Evolutionary conservation across 768 basidiomycete genomes (phyloP).

Genomic region (Mycena maculata): DNA sequence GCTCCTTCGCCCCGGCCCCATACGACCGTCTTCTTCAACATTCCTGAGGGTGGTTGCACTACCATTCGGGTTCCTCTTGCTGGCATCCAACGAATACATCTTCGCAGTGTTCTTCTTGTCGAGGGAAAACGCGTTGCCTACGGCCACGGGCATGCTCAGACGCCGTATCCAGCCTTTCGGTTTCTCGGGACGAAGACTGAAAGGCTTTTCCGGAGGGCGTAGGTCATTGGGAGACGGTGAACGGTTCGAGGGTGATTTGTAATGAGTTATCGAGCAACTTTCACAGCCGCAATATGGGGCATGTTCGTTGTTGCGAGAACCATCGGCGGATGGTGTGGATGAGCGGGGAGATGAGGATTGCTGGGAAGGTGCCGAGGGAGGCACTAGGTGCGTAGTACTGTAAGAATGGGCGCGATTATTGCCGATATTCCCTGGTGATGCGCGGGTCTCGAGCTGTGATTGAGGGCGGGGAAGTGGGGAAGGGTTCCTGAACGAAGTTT

Average conservation of each 20-base stretch:
- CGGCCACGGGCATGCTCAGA: slow-evolving; percentile 80
- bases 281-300: slow-evolving; percentile 77
- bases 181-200: slow-evolving; percentile 62
- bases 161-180: slow-evolving; percentile 81
- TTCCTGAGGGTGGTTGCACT: slow-evolving; percentile 55
- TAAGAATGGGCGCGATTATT: slow-evolving; percentile 46
- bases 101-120: slow-evolving; percentile 61
- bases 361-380: slow-evolving; percentile 43
- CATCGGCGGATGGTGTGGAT: slow-evolving; percentile 34
- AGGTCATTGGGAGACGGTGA: slow-evolving; percentile 46
- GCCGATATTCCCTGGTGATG: slow-evolving; percentile 8
- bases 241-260: slow-evolving; percentile 50
- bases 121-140: slow-evolving; percentile 65
- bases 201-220: slow-evolving; percentile 56
- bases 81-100: slow-evolving; percentile 58
- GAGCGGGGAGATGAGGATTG: slow-evolving; percentile 39
- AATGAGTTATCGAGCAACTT: slow-evolving; percentile 69
- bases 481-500: slow-evolving; percentile 31
- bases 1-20: slow-evolving; percentile 45
- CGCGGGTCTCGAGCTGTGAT: slow-evolving; percentile 29
- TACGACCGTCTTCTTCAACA: slow-evolving; percentile 63
- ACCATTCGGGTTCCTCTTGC: slow-evolving; percentile 53
- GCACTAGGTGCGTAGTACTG: slow-evolving; percentile 56
- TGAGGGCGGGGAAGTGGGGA: slow-evolving; percentile 43
- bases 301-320: slow-evolving; percentile 51